Base-by-base conservation (phyloP, 2,329 filamentous ascomycete species). In the Aspergillus aculeatus region DNA sequence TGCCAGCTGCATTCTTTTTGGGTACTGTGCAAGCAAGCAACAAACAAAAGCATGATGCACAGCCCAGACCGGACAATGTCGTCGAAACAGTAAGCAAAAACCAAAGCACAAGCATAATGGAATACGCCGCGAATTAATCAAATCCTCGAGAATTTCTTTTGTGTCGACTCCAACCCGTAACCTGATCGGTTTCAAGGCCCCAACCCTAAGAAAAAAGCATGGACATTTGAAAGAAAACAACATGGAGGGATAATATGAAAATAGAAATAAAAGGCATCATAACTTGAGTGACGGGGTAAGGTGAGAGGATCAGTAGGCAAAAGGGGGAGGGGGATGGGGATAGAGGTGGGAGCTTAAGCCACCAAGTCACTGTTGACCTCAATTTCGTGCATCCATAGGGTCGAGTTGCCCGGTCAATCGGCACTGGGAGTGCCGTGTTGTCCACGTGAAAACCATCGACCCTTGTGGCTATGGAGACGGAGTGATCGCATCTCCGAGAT, bases 81-180 rank as follows among this genome's bases (percentile, higher is more conserved):
- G 49, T 44, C 38, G 38, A 44, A 60, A 57, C 52, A 62, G 54
- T 55, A 58, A 57, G 59, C 54, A 58, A 62, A 61, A 62, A 48
- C 51, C 38, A 44, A 65, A 62, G 50, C 47, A 64, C 48, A 64
- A 62, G 60, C 56, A 62, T 58, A 51, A 55, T 57, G 53, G 51
- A 47, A 60, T 66, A 67, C 63, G 65, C 63, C 63, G 52, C 60
- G 29, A 62, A 67, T 23, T 41, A 44, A 52, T 38, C 24, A 47
- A 62, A 65, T 58, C 54, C 58, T 62, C 58, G 48, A 58, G 57
- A 59, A 21, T 62, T 63, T 57, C 52, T 66, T 68, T 68, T 65
- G 61, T 60, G 51, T 59, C 60, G 51, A 62, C 59, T 61, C 60
- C 65, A 56, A 62, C 62, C 63, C 54, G 38, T 58, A 57, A 60